Evolutionary conservation across 2,329 filamentous ascomycete genomes (phyloP), one percentile per base, ranked within the genome.

Genomic region (Diaporthe eres): DNA sequence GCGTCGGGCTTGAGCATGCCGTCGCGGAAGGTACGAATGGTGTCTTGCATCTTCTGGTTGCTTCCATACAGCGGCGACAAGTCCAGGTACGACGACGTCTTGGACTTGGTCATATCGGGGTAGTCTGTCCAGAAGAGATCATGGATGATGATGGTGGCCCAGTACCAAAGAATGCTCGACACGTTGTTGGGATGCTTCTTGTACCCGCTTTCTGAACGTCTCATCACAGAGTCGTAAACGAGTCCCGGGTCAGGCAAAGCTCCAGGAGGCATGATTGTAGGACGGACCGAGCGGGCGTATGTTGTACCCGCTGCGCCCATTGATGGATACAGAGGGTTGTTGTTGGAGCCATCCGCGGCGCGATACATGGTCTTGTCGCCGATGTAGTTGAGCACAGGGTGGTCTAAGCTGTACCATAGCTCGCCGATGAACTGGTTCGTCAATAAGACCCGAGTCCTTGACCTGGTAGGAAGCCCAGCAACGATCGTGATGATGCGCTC

Each of bases 111-210:
- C 51, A 87, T 87, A 78, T 95, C 90, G 10, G 82, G 82, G 72
- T 89, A 85, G 80, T 94, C 92, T 13, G 92, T 94, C 86, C 91
- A 92, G 85, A 95, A 95, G 31, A 94, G 86, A 7, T 77, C 93
- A 77, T 94, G 93, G 75, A 94, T 94, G 77, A 94, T 91, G 74
- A 95, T 90, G 28, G 92, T 93, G 0, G 93, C 93, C 91, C 91
- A 93, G 81, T 94, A 92, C 87, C 92, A 94, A 60, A 94, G 85
- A 12, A 94, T 86, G 78, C 91, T 93, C 1, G 93, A 95, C 1
- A 94, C 90, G 51, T 93, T 93, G 82, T 94, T 94, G 0, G 92
- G 92, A 77, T 94, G 92, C 79, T 87, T 87, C 76, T 85, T 87
- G 81, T 90, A 90, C 10, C 86, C 82, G 12, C 79, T 75, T 81